Conservation (phyloP, 2,329 filamentous ascomycete species). For the Exophiala oligosperma region DNA sequence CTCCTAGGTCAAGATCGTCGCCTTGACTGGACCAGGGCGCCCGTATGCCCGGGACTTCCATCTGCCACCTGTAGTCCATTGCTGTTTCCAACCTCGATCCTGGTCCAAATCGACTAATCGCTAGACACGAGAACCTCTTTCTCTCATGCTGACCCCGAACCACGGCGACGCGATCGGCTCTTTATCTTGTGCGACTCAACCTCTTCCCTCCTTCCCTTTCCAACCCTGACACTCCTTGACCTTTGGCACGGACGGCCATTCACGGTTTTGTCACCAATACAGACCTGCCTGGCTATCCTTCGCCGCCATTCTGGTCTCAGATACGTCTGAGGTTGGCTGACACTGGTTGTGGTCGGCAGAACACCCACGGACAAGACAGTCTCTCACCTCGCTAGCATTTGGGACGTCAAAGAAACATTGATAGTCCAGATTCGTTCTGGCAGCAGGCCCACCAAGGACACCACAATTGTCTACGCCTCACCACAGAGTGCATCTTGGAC, state of each 20-base stretch:
- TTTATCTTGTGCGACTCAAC: conserved; percentile 1
- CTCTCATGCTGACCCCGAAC: conserved; percentile 5
- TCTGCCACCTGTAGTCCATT: conserved; percentile 3
- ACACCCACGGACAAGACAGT: conserved; percentile 10
- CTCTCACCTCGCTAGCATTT: background rate
- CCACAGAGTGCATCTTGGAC: background rate
- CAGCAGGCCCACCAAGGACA: no score
- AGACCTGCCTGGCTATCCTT: background rate
- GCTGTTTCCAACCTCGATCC: conserved; percentile 5
- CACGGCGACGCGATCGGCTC: conserved; percentile 9
- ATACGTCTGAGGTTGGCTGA: conserved; percentile 7
- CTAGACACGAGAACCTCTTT: background rate
- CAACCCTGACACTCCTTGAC: conserved; percentile 10
- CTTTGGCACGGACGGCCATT: conserved; percentile 1
- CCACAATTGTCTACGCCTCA: no score
- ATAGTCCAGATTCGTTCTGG: background rate
- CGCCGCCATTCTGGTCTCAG: conserved; percentile 9
- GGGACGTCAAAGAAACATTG: background rate
- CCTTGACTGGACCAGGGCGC: background rate
- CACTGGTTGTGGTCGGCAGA: background rate
- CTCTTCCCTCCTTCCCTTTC: conserved; percentile 2
- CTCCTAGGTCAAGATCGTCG: conserved; percentile 4
- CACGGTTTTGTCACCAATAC: background rate
- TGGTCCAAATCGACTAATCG: conserved; percentile 5
- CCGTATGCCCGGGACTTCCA: conserved; percentile 1